These are phyloP conservation scores for Botrytis paeoniae DNA, from an alignment of 2,329 filamentous ascomycete genomes.

Conservation along the genomic window DNA sequence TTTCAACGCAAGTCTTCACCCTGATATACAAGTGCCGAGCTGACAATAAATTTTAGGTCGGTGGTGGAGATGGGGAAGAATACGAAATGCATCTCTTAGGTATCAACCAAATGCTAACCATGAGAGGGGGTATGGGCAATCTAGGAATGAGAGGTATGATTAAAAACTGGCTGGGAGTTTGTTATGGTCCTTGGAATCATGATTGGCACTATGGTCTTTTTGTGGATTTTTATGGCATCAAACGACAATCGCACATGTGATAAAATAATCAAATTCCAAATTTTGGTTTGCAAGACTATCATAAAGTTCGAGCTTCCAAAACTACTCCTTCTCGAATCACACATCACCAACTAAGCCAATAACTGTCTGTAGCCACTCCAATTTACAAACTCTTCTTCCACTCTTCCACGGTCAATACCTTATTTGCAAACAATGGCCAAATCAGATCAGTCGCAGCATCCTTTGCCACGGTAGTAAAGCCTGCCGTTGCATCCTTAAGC, in stretches of 20 bases:
- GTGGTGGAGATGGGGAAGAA: constrained; percentile 25
- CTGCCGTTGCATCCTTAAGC: constrained; percentile 34
- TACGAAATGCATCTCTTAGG: constrained; percentile 30
- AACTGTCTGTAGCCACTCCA: not conserved
- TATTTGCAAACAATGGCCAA: constrained; percentile 34
- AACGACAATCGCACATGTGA: constrained; percentile 9
- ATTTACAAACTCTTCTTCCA: constrained; percentile 27
- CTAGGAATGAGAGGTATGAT: constrained; percentile 29
- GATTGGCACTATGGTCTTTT: constrained; percentile 21
- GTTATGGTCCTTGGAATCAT: constrained; percentile 28
- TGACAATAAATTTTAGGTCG: constrained; percentile 22
- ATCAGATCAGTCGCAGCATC: constrained; percentile 33
- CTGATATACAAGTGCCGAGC: not conserved
- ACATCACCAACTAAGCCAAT: not conserved
- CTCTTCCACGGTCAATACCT: constrained; percentile 31
- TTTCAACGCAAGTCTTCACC: constrained; percentile 25
- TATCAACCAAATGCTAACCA: constrained; percentile 29
- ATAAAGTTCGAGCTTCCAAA: not conserved
- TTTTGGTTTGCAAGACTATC: not conserved
- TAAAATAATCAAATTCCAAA: not conserved
- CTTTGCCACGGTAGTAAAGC: constrained; percentile 28
- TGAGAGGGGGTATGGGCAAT: constrained; percentile 24
- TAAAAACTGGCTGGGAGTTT: constrained; percentile 25
- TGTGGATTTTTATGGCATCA: constrained; percentile 9
- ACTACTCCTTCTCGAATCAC: not conserved